Evolutionary conservation across 192 early-diverging fungal species (phyloP).

Genomic region (Gaertneriomyces sp.): DNA sequence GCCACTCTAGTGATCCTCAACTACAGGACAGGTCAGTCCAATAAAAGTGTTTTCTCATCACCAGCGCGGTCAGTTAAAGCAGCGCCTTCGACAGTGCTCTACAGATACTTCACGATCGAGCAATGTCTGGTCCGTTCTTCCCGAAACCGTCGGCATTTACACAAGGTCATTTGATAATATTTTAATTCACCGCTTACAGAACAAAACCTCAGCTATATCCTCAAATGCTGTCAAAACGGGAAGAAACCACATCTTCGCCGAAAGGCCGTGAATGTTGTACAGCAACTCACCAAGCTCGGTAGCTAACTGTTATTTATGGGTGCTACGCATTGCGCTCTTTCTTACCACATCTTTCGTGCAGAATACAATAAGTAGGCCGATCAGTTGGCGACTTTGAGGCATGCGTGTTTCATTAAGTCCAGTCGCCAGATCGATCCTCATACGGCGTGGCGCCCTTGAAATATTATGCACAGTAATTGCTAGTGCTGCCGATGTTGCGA

Average conservation of each 20-base stretch:
- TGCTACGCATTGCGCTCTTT: no score
- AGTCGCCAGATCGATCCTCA: conserved; percentile 49
- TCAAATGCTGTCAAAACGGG: conserved; percentile 47
- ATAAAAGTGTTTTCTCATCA: neutral
- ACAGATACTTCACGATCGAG: conserved; percentile 68
- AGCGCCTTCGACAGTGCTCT: conserved; percentile 48
- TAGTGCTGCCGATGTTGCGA: conserved; percentile 48
- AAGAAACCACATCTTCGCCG: conserved; percentile 41
- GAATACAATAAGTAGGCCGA: no score
- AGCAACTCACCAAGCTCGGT: conserved; percentile 66
- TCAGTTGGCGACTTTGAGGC: no score
- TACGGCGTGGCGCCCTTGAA: conserved; percentile 57
- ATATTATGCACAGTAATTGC: conserved; percentile 56
- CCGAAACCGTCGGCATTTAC: neutral
- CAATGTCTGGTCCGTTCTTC: conserved; percentile 57
- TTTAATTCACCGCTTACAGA: conserved; percentile 31
- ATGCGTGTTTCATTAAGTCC: no score
- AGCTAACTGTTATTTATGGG: conserved; percentile 15
- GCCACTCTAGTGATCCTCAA: conserved; percentile 20
- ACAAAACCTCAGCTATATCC: conserved; percentile 51
- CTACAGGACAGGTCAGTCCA: conserved; percentile 24
- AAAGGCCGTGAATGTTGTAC: conserved; percentile 62
- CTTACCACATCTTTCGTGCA: no score
- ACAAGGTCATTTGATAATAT: neutral
- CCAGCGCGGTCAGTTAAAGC: neutral